These are phyloP conservation scores for Thelephora terrestris DNA, from an alignment of 1,284 basidiomycete species.

Conservation along the genomic window DNA sequence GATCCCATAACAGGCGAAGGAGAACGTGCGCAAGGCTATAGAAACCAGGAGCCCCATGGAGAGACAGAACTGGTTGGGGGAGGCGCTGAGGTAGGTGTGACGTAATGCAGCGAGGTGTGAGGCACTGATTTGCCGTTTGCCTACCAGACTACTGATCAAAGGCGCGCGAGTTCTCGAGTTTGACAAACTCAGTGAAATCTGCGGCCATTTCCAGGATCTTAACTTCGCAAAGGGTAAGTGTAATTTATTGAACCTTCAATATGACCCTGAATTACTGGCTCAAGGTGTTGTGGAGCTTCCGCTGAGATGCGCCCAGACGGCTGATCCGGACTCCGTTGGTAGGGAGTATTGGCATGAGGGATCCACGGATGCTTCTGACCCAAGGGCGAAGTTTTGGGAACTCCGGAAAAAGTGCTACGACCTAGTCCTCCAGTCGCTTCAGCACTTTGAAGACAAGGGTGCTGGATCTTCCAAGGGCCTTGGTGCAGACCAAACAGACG, in stretches of 20 bases:
- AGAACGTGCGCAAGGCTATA: conserved; percentile 85
- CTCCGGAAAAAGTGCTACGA: conserved; percentile 72
- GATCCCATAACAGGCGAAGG: conserved; percentile 61
- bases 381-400: conserved; percentile 49
- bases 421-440: conserved; percentile 73
- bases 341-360: conserved; percentile 71
- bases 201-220: conserved; percentile 78
- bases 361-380: conserved; percentile 43
- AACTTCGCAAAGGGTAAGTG: conserved; percentile 66
- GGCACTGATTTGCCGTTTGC: neutral
- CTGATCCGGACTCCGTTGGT: conserved; percentile 73
- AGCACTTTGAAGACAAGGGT: conserved; percentile 58
- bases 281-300: conserved; percentile 82
- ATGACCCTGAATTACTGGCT: conserved; percentile 1
- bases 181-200: conserved; percentile 78
- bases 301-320: conserved; percentile 71
- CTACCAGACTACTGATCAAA: conserved; percentile 70
- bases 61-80: conserved; percentile 64
- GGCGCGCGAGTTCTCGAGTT: conserved; percentile 80
- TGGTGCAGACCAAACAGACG: conserved; percentile 26
- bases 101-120: too few relatives aligned
- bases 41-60: conserved; percentile 70
- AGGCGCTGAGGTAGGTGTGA: conserved; percentile 67
- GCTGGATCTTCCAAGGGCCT: conserved; percentile 15
- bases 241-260: conserved; percentile 5